phyloP scores from a whole-genome alignment of 2,329 filamentous ascomycete genomes.

The Talaromyces marneffei region DNA sequence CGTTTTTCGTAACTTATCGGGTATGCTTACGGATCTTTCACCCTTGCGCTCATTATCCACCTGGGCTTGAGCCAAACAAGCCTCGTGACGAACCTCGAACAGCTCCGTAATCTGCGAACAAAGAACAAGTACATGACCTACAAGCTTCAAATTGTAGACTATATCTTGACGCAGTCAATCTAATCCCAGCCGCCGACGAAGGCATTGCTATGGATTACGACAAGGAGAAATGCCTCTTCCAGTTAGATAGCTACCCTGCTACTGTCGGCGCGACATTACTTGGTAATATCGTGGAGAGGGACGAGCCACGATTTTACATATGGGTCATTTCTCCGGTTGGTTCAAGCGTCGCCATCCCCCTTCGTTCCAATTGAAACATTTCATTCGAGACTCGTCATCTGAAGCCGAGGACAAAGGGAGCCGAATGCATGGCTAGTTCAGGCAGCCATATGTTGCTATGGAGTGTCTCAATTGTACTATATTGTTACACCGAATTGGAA shows the following conservation, averaged over 20 bases:
- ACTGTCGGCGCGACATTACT: background rate
- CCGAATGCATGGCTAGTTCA: background rate
- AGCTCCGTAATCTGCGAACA: too few relatives aligned
- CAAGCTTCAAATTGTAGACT: background rate
- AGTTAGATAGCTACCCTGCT: background rate
- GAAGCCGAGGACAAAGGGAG: background rate
- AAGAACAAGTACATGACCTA: background rate
- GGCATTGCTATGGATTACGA: background rate
- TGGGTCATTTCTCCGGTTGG: background rate
- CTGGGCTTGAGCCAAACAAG: background rate
- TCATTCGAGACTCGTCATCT: background rate
- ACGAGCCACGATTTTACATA: background rate
- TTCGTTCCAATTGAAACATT: background rate
- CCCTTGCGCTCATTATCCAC: background rate
- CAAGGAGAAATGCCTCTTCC: too few relatives aligned
- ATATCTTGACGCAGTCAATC: background rate
- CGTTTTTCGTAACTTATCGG: background rate
- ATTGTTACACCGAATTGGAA: background rate
- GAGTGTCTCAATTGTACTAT: background rate
- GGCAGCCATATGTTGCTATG: background rate
- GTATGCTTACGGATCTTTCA: background rate
- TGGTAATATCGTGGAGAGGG: background rate
- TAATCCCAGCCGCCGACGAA: background rate
- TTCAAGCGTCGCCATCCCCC: background rate
- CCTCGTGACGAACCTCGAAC: background rate